These are phyloP conservation scores for Austroboletus festivus DNA, from an alignment of 768 basidiomycete species.

Conservation along the genomic window DNA sequence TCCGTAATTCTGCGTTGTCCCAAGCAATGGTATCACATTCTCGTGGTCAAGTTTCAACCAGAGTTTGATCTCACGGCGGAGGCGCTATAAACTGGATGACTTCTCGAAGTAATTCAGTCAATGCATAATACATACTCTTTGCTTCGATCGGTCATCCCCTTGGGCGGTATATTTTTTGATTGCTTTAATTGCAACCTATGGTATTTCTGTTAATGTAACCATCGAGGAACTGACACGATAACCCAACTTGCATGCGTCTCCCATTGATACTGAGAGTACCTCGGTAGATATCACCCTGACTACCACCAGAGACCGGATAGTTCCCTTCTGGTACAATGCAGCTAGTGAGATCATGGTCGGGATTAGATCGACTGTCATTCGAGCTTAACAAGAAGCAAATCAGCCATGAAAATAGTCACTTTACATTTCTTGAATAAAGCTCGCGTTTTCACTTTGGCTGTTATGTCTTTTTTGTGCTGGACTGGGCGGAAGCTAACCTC, in stretches of 20 bases:
- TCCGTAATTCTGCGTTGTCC: conserved; percentile 27
- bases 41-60: conserved; percentile 30
- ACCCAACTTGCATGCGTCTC: conserved; percentile 8
- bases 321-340: conserved; percentile 7
- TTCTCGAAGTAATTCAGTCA: not conserved
- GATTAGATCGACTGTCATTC: conserved; percentile 8
- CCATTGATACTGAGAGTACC: conserved; percentile 15
- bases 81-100: conserved; percentile 10
- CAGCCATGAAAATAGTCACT: not conserved
- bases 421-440: conserved; percentile 13
- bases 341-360: conserved; percentile 13
- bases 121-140: conserved; percentile 5
- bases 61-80: conserved; percentile 28
- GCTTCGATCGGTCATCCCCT: conserved; percentile 11
- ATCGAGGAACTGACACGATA: not conserved
- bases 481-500: conserved; percentile 4
- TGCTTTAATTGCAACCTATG: conserved; percentile 25
- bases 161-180: conserved; percentile 21
- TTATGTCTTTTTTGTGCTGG: not conserved
- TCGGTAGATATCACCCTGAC: conserved; percentile 20
- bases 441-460: conserved; percentile 2
- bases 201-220: too few species aligned
- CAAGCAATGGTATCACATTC: conserved; percentile 31
- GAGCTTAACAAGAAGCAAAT: not conserved
- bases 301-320: conserved; percentile 18